A percentile compares a stretch with the other conserved stretches of the same genome.
phyloP scores from a whole-genome alignment of 2,329 filamentous ascomycete genomes.

The Aspergillus fischeri region DNA sequence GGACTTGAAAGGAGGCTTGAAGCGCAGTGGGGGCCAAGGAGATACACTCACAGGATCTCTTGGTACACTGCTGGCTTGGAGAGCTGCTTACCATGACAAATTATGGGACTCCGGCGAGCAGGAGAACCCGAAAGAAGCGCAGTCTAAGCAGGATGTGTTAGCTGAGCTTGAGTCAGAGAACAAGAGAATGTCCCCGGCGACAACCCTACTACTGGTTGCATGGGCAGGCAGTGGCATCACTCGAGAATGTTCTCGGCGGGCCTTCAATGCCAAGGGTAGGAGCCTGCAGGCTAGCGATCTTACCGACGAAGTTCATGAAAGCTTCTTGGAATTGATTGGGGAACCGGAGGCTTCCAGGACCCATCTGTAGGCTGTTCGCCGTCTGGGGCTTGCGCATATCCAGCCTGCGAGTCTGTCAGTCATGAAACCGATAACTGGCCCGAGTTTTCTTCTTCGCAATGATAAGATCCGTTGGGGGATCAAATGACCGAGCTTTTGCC shows the following conservation, averaged over 20 bases:
- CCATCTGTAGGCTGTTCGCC: constrained; percentile 22
- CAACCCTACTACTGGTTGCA: constrained; percentile 69
- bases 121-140: constrained; percentile 28
- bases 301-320: constrained; percentile 80
- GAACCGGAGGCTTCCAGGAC: constrained; percentile 53
- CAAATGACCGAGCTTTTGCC: background rate
- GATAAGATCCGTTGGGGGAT: background rate
- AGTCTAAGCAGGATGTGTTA: constrained; percentile 39
- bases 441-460: too few relatives aligned
- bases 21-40: constrained; percentile 90
- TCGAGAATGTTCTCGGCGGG: constrained; percentile 81
- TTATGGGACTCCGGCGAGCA: constrained; percentile 61
- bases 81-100: constrained; percentile 77
- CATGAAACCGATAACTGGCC: too few relatives aligned
- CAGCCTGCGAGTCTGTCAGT: background rate
- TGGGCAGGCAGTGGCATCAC: constrained; percentile 86
- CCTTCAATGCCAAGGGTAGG: constrained; percentile 79
- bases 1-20: constrained; percentile 75
- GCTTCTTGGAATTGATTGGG: constrained; percentile 77
- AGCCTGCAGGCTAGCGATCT: constrained; percentile 90
- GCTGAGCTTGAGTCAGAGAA: constrained; percentile 42
- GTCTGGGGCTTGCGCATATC: background rate
- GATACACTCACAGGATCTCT: constrained; percentile 89
- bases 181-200: constrained; percentile 54
- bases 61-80: constrained; percentile 84